Conservation (phyloP, 306 rosid species). For the Lotus japonicus region DNA sequence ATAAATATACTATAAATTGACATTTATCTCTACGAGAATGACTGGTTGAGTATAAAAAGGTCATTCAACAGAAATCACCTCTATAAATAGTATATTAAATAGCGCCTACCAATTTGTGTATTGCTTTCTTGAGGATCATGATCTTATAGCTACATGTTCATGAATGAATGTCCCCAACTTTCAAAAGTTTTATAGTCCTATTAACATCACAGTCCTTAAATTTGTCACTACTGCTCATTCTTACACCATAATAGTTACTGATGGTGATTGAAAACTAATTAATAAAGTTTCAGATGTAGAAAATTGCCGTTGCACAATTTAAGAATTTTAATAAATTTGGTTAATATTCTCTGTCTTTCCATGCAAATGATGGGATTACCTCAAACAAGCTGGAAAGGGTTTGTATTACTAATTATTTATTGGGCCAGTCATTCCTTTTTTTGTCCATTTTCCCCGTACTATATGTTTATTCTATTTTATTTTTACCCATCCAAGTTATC, state of each 20-base stretch:
- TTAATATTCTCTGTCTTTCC: slow-evolving; percentile 31
- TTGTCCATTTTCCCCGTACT: background rate
- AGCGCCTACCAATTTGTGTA: slow-evolving; percentile 13
- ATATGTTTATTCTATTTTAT: slow-evolving; percentile 10
- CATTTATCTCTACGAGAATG: slow-evolving; percentile 52
- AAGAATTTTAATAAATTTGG: slow-evolving; percentile 21
- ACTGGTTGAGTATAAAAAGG: slow-evolving; percentile 31
- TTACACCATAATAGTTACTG: slow-evolving; percentile 46
- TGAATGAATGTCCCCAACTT: slow-evolving; percentile 31
- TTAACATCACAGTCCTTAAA: slow-evolving; percentile 58
- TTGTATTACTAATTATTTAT: slow-evolving; percentile 21
- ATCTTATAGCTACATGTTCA: slow-evolving; percentile 1
- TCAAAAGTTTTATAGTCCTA: slow-evolving; percentile 33
- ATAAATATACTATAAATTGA: slow-evolving; percentile 37
- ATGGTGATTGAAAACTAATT: slow-evolving; percentile 43
- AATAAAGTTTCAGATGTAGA: slow-evolving; percentile 8
- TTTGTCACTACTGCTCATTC: slow-evolving; percentile 33
- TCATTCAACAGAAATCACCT: slow-evolving; percentile 23
- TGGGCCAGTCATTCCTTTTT: slow-evolving; percentile 11
- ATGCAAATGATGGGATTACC: slow-evolving; percentile 37
- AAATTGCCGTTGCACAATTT: slow-evolving; percentile 23
- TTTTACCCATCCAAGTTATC: slow-evolving; percentile 10
- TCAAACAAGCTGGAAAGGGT: slow-evolving; percentile 33
- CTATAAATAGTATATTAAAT: slow-evolving; percentile 19
- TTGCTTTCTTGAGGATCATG: background rate